Evolutionary conservation across 75 land plant species (phyloP).

Genomic region (Pseudotsuga menziesii): DNA sequence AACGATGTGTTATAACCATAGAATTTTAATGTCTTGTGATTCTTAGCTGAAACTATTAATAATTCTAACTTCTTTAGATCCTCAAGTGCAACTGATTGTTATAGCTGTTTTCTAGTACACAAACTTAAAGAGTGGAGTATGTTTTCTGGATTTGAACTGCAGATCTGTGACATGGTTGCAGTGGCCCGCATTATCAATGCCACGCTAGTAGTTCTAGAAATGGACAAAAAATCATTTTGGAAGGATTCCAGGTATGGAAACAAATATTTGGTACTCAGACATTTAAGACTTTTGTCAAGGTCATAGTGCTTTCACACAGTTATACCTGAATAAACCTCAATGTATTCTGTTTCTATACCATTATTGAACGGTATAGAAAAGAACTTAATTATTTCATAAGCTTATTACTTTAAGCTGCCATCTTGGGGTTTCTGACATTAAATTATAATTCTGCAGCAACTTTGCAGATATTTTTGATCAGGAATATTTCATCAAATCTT

Average conservation of each 20-base stretch:
- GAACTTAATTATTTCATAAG: neutral
- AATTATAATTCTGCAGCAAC: constrained; percentile 47
- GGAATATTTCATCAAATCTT: constrained; percentile 64
- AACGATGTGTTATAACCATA: too few relatives aligned
- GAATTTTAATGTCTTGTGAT: too few relatives aligned
- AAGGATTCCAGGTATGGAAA: constrained; percentile 74
- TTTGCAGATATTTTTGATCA: constrained; percentile 95
- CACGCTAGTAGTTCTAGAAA: constrained; percentile 92
- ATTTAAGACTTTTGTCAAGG: too few relatives aligned
- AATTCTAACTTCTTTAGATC: too few relatives aligned
- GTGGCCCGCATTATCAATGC: constrained; percentile 96
- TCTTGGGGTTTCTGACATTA: neutral
- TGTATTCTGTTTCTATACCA: neutral
- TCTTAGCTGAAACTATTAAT: too few relatives aligned
- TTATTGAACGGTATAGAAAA: neutral
- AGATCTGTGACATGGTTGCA: constrained; percentile 99
- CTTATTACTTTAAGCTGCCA: neutral
- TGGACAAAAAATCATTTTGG: constrained; percentile 96
- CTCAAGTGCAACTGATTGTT: too few relatives aligned
- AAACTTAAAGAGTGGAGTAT: too few relatives aligned
- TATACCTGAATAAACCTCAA: neutral
- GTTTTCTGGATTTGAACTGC: constrained; percentile 13
- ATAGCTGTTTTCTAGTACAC: too few relatives aligned
- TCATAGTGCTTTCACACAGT: too few relatives aligned
- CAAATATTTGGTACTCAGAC: neutral